Conservation (phyloP, 1,284 basidiomycete genomes). For the Retiboletus flavoniger region DNA sequence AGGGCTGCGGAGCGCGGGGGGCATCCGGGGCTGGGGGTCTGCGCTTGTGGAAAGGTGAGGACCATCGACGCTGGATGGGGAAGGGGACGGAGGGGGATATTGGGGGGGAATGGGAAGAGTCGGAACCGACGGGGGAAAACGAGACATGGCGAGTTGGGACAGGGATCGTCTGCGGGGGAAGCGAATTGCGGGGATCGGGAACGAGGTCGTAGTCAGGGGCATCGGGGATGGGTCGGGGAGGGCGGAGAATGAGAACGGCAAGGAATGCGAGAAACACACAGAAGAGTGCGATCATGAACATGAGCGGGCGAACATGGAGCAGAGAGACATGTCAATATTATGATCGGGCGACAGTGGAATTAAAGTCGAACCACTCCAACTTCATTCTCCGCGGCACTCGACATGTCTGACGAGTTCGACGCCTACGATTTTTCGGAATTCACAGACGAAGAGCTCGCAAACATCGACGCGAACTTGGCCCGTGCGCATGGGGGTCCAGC, state of each 20-base stretch:
- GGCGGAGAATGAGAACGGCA: not conserved
- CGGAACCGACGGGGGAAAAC: conserved; percentile 2
- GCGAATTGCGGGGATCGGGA: not conserved
- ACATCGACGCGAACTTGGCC: conserved; percentile 43
- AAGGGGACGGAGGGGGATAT: not conserved
- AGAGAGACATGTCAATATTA: not conserved
- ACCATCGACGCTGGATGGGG: conserved; percentile 12
- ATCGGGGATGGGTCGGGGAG: not conserved
- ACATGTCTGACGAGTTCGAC: conserved; percentile 44
- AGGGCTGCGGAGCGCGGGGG: not conserved
- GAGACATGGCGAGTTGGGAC: conserved; percentile 17
- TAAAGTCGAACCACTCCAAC: conserved; percentile 12
- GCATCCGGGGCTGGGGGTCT: not conserved
- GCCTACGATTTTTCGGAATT: conserved; percentile 56
- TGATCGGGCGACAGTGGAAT: not conserved
- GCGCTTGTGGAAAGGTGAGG: conserved; percentile 16
- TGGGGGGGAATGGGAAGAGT: not conserved
- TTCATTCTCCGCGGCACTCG: conserved; percentile 18
- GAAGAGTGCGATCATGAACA: conserved; percentile 11
- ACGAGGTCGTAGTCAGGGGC: not conserved
- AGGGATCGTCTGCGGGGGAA: not conserved
- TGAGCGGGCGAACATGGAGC: not conserved
- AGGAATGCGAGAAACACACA: not conserved
- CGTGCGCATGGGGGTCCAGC: conserved; percentile 8
- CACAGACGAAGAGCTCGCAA: conserved; percentile 54